Evolutionary conservation across 306 rosid genomes (phyloP), one percentile per base, ranked within the genome.

Genomic region (Vigna nakashimae): DNA sequence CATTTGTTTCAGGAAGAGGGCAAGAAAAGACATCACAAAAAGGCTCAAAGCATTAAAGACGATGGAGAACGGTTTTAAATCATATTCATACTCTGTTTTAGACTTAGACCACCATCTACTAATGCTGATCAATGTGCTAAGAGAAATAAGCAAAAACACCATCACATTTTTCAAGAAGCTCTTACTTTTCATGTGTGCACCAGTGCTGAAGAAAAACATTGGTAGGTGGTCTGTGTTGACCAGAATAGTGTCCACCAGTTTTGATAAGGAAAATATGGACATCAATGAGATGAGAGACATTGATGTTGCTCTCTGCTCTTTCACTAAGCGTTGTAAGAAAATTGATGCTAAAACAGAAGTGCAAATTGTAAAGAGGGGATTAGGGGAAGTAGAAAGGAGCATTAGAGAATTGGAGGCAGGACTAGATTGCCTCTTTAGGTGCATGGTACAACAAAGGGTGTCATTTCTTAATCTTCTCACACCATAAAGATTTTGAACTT

Each of bases 1-100:
- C 70, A 67, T 85, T 17, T 60, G 68, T 76, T 88, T 83, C 1
- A 86, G 91, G 45, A 92, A 86, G 67, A 87, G 67, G 20, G 89
- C 73, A 15, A 92, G 68, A 76, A 90, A 82, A 74, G 91, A 81
- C 13, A 75, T 80, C 49, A 46, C 76, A 34, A 83, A 83, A 57
- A 60, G 58, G 43, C 84, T 88, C 26, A 84, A 57, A 74, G 64
- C 50, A 56, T 52, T 88, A 49, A 77, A 85, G 82, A 66, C 52
- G 53, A 77, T 83, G 53, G 89, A 88, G 52, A 65, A 53, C 55
- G 20, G 50, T 4, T 32, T 57, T 5, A 79, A 58, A 65, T 52
- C 80, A 65, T 66, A 58, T 15, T 46, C 80, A 71, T 60, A 58
- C 11, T 17, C 49, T 22, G 34, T 22, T 0, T 74, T 70, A 8